phyloP scores from a whole-genome alignment of 768 basidiomycete species.

The Lentinula raphanica region DNA sequence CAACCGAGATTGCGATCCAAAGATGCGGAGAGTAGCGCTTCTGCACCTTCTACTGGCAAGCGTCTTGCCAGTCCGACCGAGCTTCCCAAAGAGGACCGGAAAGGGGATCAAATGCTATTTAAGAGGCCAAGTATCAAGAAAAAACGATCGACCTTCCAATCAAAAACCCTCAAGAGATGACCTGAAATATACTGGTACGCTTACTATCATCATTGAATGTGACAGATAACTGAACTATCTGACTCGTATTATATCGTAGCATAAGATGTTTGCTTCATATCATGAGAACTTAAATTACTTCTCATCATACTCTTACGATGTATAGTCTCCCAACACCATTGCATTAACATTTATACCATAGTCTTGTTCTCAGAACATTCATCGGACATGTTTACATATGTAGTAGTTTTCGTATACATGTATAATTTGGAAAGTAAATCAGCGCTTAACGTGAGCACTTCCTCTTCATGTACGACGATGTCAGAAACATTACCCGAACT shows the following conservation, averaged over 20 bases:
- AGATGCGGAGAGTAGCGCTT: conserved; percentile 12
- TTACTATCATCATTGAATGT: background rate
- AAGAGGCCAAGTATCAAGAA: conserved; percentile 69
- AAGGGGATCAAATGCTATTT: conserved; percentile 48
- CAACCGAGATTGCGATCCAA: background rate
- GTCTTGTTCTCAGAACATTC: no score
- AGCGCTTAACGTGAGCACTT: no score
- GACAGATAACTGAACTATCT: no score
- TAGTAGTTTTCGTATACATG: no score
- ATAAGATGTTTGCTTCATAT: no score
- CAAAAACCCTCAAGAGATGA: background rate
- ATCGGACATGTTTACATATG: no score
- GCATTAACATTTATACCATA: no score
- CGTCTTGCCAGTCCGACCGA: conserved; percentile 71
- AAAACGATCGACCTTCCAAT: conserved; percentile 14
- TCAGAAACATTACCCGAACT: background rate
- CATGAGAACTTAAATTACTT: no score
- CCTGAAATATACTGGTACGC: background rate
- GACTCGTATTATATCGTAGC: no score
- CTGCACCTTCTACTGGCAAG: conserved; percentile 43
- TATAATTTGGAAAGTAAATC: no score
- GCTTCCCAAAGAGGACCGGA: conserved; percentile 53
- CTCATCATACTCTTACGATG: no score
- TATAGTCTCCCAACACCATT: no score
- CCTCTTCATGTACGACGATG: background rate